These are phyloP conservation scores for Podaxis mareebaensis DNA, from an alignment of 768 basidiomycete species.

Conservation along the genomic window DNA sequence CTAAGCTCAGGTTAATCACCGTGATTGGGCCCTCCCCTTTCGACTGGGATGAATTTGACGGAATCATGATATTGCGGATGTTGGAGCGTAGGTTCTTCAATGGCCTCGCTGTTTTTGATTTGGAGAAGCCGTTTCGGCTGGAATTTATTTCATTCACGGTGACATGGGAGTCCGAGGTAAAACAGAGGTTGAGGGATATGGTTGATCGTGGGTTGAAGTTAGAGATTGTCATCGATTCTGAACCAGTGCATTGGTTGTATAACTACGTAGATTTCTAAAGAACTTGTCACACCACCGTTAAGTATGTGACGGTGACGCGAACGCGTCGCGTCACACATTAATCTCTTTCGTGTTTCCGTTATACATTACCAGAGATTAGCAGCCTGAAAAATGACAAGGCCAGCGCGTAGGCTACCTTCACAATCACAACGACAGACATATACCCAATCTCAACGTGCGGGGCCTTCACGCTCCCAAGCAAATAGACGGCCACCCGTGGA, in stretches of 20 bases:
- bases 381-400: slow-evolving; percentile 10
- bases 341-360: neutral
- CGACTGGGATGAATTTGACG: neutral
- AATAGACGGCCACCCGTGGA: slow-evolving; percentile 6
- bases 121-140: neutral
- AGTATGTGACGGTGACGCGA: neutral
- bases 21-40: neutral
- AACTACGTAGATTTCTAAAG: no score
- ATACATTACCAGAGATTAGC: neutral
- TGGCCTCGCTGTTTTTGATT: neutral
- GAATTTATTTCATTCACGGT: neutral
- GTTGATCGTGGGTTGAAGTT: neutral
- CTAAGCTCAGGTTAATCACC: neutral
- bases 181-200: neutral
- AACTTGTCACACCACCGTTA: neutral
- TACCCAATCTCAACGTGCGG: slow-evolving; percentile 13
- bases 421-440: slow-evolving; percentile 7
- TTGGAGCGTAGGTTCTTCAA: neutral
- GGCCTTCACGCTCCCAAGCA: slow-evolving; percentile 14
- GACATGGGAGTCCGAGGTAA: neutral
- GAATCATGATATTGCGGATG: neutral
- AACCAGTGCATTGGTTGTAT: neutral
- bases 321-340: slow-evolving; percentile 11
- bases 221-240: neutral
- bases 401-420: slow-evolving; percentile 11